phyloP scores from a whole-genome alignment of 139 green algal species.

The Haematococcus lacustris region DNA sequence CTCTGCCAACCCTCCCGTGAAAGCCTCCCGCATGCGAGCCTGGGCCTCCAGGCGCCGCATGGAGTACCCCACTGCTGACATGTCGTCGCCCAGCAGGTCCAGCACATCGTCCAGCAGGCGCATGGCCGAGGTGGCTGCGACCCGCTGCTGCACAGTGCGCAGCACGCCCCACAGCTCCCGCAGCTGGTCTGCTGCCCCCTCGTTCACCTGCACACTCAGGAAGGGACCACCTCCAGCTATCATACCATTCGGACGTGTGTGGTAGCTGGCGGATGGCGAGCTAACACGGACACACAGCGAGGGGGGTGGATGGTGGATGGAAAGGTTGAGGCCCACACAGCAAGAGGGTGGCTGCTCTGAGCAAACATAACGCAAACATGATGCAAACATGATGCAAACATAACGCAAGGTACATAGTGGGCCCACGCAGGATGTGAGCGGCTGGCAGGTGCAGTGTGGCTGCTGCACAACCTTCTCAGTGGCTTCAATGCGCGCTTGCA shows the following conservation, averaged over 20 bases:
- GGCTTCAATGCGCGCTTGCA: slow-evolving; percentile 13
- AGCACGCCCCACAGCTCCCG: slow-evolving; percentile 14
- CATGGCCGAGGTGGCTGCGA: slow-evolving; percentile 3
- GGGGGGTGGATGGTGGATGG: no score
- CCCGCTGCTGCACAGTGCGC: slow-evolving; percentile 13
- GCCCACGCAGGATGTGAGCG: background rate
- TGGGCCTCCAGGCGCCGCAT: background rate
- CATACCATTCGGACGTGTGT: no score
- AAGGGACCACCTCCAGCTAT: no score
- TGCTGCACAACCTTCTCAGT: background rate
- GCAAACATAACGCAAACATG: no score
- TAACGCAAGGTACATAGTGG: background rate
- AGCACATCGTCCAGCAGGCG: slow-evolving; percentile 38
- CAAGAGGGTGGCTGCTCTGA: no score
- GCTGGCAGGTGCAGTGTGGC: background rate
- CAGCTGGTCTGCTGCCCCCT: background rate
- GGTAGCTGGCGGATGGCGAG: no score
- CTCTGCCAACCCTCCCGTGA: slow-evolving; percentile 14
- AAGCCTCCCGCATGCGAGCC: slow-evolving; percentile 14
- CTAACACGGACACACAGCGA: no score
- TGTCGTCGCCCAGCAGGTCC: slow-evolving; percentile 17
- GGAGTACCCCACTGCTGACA: background rate
- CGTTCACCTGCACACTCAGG: slow-evolving; percentile 1
- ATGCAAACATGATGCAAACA: background rate
- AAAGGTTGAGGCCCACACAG: no score